phyloP scores from a whole-genome alignment of 225 moss, liverwort and hornwort species.

The Takakia lepidozioides region DNA sequence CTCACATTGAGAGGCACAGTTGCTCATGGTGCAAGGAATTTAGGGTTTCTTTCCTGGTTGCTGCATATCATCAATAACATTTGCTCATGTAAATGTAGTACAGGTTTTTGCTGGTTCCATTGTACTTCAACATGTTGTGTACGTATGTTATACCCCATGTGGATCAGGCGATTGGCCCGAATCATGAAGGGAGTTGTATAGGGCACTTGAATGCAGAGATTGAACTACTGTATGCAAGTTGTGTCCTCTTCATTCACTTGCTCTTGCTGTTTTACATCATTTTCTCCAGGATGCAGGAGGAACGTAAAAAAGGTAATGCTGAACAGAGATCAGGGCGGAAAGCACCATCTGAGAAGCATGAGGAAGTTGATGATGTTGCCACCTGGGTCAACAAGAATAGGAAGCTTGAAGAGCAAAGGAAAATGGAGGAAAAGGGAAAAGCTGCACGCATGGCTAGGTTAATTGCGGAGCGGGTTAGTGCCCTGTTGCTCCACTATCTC shows the following conservation, averaged over 20 bases:
- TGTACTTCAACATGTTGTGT: no score
- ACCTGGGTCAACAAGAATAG: slow-evolving; percentile 96
- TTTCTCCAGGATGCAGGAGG: slow-evolving; percentile 60
- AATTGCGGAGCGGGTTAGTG: slow-evolving; percentile 74
- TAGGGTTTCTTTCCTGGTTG: background rate
- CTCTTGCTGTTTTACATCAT: no score
- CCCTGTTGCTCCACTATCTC: background rate
- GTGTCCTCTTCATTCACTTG: no score
- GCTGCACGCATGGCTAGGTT: slow-evolving; percentile 93
- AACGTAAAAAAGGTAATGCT: slow-evolving; percentile 50
- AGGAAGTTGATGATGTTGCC: slow-evolving; percentile 60
- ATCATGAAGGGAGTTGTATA: no score
- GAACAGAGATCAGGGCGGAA: slow-evolving; percentile 46
- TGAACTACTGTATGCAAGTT: no score
- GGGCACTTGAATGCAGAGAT: no score
- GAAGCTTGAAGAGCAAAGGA: slow-evolving; percentile 70
- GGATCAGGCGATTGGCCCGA: no score
- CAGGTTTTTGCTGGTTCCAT: background rate
- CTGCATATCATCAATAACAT: background rate
- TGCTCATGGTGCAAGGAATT: no score
- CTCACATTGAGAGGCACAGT: no score
- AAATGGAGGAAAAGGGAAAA: slow-evolving; percentile 78
- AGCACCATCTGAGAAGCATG: slow-evolving; percentile 48
- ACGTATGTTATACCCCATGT: no score
- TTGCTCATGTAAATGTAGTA: background rate